phyloP scores from a whole-genome alignment of 805 yeast species.

The Candida multigemmis region DNA sequence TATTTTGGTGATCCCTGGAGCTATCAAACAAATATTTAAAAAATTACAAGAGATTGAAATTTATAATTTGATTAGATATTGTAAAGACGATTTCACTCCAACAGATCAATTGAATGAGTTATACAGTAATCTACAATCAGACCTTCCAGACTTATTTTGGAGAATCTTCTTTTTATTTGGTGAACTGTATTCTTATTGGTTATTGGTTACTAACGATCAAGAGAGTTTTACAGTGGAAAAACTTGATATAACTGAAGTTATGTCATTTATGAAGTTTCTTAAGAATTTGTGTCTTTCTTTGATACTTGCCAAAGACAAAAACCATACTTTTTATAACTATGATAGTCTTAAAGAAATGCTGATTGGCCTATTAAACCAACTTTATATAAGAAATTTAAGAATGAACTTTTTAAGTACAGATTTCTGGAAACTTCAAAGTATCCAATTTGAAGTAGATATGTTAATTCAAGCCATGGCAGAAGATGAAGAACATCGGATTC shows the following conservation, averaged over 20 bases:
- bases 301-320: constrained; percentile 25
- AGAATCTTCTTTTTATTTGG: constrained; percentile 38
- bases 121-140: constrained; percentile 2
- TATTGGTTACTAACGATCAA: constrained; percentile 56
- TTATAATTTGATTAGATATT: constrained; percentile 6
- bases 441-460: constrained; percentile 22
- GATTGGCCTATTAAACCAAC: constrained; percentile 49
- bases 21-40: constrained; percentile 21
- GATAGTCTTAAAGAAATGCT: constrained; percentile 23
- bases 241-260: constrained; percentile 28
- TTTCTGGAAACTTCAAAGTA: constrained; percentile 43
- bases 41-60: constrained; percentile 11
- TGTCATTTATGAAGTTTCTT: constrained; percentile 36
- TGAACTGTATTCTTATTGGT: constrained; percentile 58
- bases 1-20: constrained; percentile 30
- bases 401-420: constrained; percentile 37
- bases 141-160: constrained; percentile 15
- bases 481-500: constrained; percentile 29
- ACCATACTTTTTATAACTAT: constrained; percentile 1
- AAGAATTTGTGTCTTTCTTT: constrained; percentile 41
- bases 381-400: constrained; percentile 60
- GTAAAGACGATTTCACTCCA: constrained; percentile 6
- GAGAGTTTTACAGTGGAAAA: constrained; percentile 42
- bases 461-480: constrained; percentile 29
- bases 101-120: constrained; percentile 4